Base-by-base conservation (phyloP, 192 early-diverging fungal genomes). In the Coemansia sp. region DNA sequence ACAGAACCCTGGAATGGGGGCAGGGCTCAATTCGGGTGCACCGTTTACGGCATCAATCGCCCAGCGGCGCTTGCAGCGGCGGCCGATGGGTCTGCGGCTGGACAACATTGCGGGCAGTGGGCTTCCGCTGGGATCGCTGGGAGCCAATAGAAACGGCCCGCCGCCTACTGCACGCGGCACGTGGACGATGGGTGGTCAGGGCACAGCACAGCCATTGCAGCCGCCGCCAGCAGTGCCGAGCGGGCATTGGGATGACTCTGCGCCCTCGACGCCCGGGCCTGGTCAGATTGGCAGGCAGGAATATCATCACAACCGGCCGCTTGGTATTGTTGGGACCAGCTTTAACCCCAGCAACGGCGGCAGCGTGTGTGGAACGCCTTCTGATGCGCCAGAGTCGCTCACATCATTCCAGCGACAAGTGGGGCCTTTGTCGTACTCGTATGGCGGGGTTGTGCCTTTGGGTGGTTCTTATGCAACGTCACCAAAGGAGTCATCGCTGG, bases 31-130 rank as follows among this genome's bases (percentile, higher is more conserved):
- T 10, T 3, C 38, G 5, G 56, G 56, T 38, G 43, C 39, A 17
- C 25, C 56, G 11, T 52, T 54, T 29, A 59, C 60, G 2, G 58
- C 67, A 12, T 69, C 70, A 8, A 69, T 79, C 24, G 76, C 76
- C 10, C 76, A 79, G 70, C 59, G 76, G 2, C 62, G 76, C 50
- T 15, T 73, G 37, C 75, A 73, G 67, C 45, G 64, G 12, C 65
- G 71, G 50, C 76, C 76, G 45, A 63, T 66, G 69, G 75, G 69
- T 5, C 35, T 77, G 63, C 66, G 72, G 27, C 63, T 79, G 24
- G 67, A 69, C 45, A 69, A 62, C 6, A 25, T 17, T 19, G 60
- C 51, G n/a, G 35, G 63, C 41, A 19, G 53, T n/a, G 12, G 27
- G 15, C 15, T 9, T 23, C 23, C n/a, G 53, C 5, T 35, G 14